Evolutionary conservation across 352 stramenopile species (phyloP), one percentile per base, ranked within the genome.

Genomic region (Elongisporangium senticosum): DNA sequence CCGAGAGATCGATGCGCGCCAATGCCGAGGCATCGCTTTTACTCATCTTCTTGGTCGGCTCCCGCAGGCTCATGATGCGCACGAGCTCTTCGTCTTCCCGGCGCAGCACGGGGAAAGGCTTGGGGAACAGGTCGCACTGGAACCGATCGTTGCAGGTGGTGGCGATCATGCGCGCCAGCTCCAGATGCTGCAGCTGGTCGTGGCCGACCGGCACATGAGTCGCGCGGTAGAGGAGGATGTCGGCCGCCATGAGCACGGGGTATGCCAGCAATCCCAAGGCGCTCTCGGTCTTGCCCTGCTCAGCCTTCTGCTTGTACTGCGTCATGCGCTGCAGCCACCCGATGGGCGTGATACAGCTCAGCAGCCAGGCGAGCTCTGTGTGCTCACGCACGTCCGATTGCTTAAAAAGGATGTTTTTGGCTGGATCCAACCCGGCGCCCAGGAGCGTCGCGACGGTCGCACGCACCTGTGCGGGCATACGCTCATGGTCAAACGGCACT

Each of bases 241-340:
- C 98, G 3, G 97, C 94, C 15, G 97, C 96, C 97, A 99, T 99
- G 33, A 99, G 86, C 47, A 99, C 89, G 0, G 98, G 98, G 70
- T 99, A 99, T 19, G 94, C 90, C 59, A 99, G 89, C 26, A 99
- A 74, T n/a, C 96, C 97, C 21, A 98, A 68, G 6, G 88, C 91
- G 49, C 69, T 83, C 58, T 89, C 77, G 54, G 64, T 79, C 49
- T 77, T 77, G 90, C 98, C 63, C 14, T 61, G 57, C 51, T 90
- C 85, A 17, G 89, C 72, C 75, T 99, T 99, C 61, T 99, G 96
- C 76, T 99, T 99, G 81, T 98, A 99, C 80, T 99, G 98, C 59
- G 98, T 99, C 97, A 99, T 99, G 59, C 97, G 90, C 67, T 99
- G 91, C 40, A 99, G 75, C 93, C 96, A 98, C 51, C 94, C 96